Conservation (phyloP, 2,329 filamentous ascomycete genomes). For the Aspergillus calidoustus region DNA sequence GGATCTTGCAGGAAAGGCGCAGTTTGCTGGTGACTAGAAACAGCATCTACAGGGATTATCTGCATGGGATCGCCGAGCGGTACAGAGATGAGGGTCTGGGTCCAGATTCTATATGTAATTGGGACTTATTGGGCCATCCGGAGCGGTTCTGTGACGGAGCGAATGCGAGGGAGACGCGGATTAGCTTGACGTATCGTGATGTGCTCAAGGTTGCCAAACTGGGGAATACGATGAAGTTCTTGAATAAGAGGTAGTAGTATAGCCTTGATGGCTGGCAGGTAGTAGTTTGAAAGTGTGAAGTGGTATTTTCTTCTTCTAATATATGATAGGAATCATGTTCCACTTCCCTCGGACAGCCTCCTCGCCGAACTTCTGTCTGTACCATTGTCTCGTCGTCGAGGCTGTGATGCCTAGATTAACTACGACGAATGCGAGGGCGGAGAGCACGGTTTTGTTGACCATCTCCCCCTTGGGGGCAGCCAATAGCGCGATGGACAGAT, state of each 20-base stretch:
- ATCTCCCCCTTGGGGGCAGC: slow-evolving; percentile 69
- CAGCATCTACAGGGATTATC: slow-evolving; percentile 58
- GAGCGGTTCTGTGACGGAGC: slow-evolving; percentile 44
- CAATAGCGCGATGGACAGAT: slow-evolving; percentile 74
- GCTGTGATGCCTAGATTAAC: slow-evolving; percentile 85
- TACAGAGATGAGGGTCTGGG: slow-evolving; percentile 68
- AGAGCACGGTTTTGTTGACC: slow-evolving; percentile 74
- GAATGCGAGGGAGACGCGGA: slow-evolving; percentile 56
- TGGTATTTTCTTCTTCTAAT: slow-evolving; percentile 27
- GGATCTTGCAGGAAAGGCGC: slow-evolving; percentile 80
- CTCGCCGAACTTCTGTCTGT: slow-evolving; percentile 72
- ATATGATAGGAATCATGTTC: slow-evolving; percentile 71
- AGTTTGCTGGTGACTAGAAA: slow-evolving; percentile 66
- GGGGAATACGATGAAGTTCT: slow-evolving; percentile 67
- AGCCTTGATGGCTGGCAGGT: neutral
- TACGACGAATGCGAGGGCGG: slow-evolving; percentile 72
- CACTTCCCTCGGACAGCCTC: slow-evolving; percentile 66
- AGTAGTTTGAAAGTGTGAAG: neutral
- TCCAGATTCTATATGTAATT: slow-evolving; percentile 58
- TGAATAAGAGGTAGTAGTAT: slow-evolving; percentile 35
- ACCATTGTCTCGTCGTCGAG: slow-evolving; percentile 77
- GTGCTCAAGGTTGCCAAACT: slow-evolving; percentile 80
- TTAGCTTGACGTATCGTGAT: slow-evolving; percentile 75
- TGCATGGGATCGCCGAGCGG: slow-evolving; percentile 64
- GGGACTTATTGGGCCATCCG: slow-evolving; percentile 56